Evolutionary conservation across 352 stramenopile species (phyloP), one percentile per base, ranked within the genome.

Genomic region (Pythium grandisporangium): DNA sequence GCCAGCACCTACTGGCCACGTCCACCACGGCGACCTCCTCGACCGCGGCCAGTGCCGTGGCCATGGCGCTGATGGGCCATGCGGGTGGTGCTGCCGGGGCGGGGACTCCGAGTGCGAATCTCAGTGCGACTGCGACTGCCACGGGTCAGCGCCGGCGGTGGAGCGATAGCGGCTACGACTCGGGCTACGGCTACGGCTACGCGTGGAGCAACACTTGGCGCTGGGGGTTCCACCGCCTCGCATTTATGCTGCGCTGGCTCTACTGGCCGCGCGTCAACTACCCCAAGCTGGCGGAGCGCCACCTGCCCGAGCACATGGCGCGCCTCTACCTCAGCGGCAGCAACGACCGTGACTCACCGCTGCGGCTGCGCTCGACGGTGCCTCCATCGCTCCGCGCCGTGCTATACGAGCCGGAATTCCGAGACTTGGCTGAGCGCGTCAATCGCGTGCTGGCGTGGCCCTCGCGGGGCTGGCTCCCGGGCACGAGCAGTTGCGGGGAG

Each of bases 241-340:
- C 61, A n/a, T 68, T 65, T 13, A 38, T 84, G 4, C 63, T 78
- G 21, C 66, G 64, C 4, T 83, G 71, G 39, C 70, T 90, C 30
- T 83, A 81, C 46, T 90, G 77, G 77, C 70, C 71, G 11, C 73
- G 74, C 3, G 73, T 88, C 35, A 60, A 51, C 22, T 91, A 91
- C 38, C 74, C 76, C 20, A 91, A 88, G 48, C 69, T 91, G 21
- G 61, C 77, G 49, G 76, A 84, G 32, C 67, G 68, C n/a, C 74
- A 91, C 49, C 40, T 91, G n/a, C 60, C 65, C 4, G 72, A 87
- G 48, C 78, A 91, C 57, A 88, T 91, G 70, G 68, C 70, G 2
- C 67, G 78, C 7, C 64, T 91, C 24, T 91, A 91, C 48, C 64
- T 91, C 25, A 49, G 58, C 2, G 77, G 77, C 1, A 58, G 65